phyloP scores from a whole-genome alignment of 148 eudicot genomes.

The Amaranthus cruentus region DNA sequence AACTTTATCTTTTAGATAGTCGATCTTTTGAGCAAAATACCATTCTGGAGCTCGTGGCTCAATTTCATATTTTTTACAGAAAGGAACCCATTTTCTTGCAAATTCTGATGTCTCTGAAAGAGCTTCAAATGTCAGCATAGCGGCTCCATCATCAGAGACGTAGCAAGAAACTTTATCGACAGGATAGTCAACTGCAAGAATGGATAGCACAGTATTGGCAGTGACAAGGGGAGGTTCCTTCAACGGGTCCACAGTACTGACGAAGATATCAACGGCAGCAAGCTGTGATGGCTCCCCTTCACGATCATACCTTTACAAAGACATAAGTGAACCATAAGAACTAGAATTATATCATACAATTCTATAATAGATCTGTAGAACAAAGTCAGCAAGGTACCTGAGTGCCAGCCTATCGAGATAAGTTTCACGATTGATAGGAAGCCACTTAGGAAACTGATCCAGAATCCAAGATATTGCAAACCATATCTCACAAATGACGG shows the following conservation, averaged over 20 bases:
- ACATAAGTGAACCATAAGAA: not conserved
- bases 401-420: constrained; percentile 48
- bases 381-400: constrained; percentile 22
- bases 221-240: constrained; percentile 50
- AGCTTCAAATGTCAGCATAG: constrained; percentile 45
- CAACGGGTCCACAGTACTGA: constrained; percentile 47
- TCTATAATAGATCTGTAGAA: not conserved
- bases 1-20: constrained; percentile 41
- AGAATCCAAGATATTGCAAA: constrained; percentile 44
- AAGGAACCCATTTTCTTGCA: constrained; percentile 46
- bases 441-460: constrained; percentile 55
- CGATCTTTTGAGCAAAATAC: constrained; percentile 39
- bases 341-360: not conserved
- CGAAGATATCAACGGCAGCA: constrained; percentile 44
- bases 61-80: constrained; percentile 30
- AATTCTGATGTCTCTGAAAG: constrained; percentile 44
- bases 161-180: constrained; percentile 51
- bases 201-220: constrained; percentile 43
- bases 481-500: constrained; percentile 48
- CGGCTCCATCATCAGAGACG: constrained; percentile 52
- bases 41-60: constrained; percentile 49
- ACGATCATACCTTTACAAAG: constrained; percentile 34
- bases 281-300: constrained; percentile 48
- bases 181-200: constrained; percentile 46
- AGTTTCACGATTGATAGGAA: constrained; percentile 43